Conservation (phyloP, 768 basidiomycete species). For the Cyclocybe aegerita region DNA sequence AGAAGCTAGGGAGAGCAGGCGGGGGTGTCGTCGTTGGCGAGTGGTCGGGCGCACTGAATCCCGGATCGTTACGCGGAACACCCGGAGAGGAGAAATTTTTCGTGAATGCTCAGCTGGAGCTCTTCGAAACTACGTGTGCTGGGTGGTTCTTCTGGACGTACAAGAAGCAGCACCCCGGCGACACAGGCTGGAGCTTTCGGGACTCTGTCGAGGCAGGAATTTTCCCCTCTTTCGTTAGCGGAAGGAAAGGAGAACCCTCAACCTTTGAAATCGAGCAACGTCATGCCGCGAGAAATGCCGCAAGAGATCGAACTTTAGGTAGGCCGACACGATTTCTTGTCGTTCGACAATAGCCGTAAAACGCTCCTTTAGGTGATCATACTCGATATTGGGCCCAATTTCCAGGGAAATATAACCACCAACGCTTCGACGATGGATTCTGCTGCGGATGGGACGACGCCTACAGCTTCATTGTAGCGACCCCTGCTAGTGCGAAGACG, state of each 20-base stretch:
- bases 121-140: conserved; percentile 62
- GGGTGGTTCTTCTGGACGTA: conserved; percentile 89
- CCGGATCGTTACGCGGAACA: conserved; percentile 45
- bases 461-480: conserved; percentile 47
- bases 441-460: conserved; percentile 72
- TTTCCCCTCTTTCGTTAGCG: conserved; percentile 47
- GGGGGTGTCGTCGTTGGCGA: conserved; percentile 68
- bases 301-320: conserved; percentile 33
- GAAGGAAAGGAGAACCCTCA: not conserved
- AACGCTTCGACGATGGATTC: conserved; percentile 68
- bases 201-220: conserved; percentile 64
- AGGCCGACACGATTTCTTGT: conserved; percentile 9
- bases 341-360: not conserved
- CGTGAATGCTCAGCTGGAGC: conserved; percentile 59
- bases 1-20: conserved; percentile 31
- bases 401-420: conserved; percentile 62
- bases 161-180: conserved; percentile 64
- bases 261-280: not conserved
- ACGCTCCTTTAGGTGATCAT: conserved; percentile 30
- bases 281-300: conserved; percentile 24
- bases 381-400: conserved; percentile 44
- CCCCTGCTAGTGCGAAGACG: conserved; percentile 18
- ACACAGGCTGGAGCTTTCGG: conserved; percentile 73
- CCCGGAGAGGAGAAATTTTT: conserved; percentile 44
- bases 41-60: conserved; percentile 77